Evolutionary conservation across 176 grass and related monocot species (phyloP), one percentile per base, ranked within the genome.

Genomic region (Zizania latifolia): DNA sequence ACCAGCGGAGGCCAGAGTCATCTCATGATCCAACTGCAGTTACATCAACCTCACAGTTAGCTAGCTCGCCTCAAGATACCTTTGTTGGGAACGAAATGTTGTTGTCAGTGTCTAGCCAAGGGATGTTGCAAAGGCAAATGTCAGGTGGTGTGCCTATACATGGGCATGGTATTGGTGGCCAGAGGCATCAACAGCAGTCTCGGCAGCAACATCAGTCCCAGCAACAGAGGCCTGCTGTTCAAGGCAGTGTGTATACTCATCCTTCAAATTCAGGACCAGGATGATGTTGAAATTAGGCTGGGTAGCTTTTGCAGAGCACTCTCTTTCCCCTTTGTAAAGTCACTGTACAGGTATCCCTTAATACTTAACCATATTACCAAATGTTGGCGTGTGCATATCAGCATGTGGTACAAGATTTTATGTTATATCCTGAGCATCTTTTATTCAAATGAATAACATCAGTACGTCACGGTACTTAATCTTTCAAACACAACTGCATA

Each of bases 261-360:
- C 79, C 86, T 36, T 98, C 94, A 78, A 91, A 90, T 86, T 84
- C 86, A 0, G 89, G 91, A 80, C 81, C 79, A 72, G 89, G 91
- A 75, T 92, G 81, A 96, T 81, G 65, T 62, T 70, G 46, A 75
- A 79, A 70, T 86, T 63, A 72, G n/a, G 58, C 62, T 71, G 51
- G n/a, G 74, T 75, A 74, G 46, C 33, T 86, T 79, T 21, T 39
- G 35, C 19, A 70, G 79, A 83, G 11, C 62, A 45, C 43, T 56
- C 37, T 26, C n/a, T n/a, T 75, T 70, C 68, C 83, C 63, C 14
- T 82, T 86, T 86, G 79, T 90, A 80, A 86, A 90, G 83, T 86
- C 79, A 83, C 68, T 86, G 88, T 90, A 90, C 88, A 90, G 88
- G 88, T 90, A 90, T 78, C 23, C 54, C 48, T 48, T 48, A 48